A percentile compares a stretch with the other conserved stretches of the same genome.
Evolutionary conservation across 2,329 filamentous ascomycete genomes (phyloP).

Genomic region (Aureobasidium sp.): DNA sequence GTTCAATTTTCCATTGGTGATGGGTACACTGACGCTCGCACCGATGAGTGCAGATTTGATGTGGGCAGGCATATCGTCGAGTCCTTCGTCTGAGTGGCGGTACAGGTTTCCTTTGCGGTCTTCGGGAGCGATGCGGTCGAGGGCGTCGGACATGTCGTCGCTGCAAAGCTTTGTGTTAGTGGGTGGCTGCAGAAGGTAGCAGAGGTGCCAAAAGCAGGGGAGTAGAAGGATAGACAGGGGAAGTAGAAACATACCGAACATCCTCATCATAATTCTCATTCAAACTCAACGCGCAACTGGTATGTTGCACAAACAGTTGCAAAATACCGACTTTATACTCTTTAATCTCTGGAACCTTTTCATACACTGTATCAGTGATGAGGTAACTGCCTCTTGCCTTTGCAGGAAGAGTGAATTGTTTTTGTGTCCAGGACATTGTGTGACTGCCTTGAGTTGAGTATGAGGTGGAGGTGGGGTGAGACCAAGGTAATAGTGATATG

Average conservation of each 20-base stretch:
- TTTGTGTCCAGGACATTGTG: slow-evolving; percentile 65
- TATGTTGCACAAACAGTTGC: slow-evolving; percentile 92
- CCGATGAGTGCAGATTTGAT: slow-evolving; percentile 87
- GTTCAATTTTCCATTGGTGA: slow-evolving; percentile 70
- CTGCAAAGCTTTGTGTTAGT: neutral
- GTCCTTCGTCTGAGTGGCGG: slow-evolving; percentile 75
- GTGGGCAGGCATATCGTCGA: slow-evolving; percentile 96
- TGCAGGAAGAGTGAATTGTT: slow-evolving; percentile 69
- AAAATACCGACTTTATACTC: slow-evolving; percentile 79
- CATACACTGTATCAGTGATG: slow-evolving; percentile 66
- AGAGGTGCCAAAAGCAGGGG: no score
- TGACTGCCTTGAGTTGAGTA: neutral
- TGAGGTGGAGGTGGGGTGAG: slow-evolving; percentile 19
- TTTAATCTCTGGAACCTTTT: slow-evolving; percentile 67
- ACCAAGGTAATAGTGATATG: slow-evolving; percentile 13
- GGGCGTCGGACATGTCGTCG: slow-evolving; percentile 83
- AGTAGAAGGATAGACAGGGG: neutral
- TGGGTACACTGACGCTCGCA: slow-evolving; percentile 82
- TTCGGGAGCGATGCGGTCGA: slow-evolving; percentile 82
- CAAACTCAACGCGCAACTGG: slow-evolving; percentile 76
- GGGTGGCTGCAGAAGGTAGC: neutral
- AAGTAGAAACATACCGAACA: slow-evolving; percentile 49
- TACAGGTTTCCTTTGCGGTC: slow-evolving; percentile 62
- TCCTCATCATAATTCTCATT: slow-evolving; percentile 88
- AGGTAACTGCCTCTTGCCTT: slow-evolving; percentile 79